Percentiles rank a stretch among this genome's conserved stretches.
Conservation (phyloP, 2,329 filamentous ascomycete genomes). For the Aspergillus floridensis region DNA sequence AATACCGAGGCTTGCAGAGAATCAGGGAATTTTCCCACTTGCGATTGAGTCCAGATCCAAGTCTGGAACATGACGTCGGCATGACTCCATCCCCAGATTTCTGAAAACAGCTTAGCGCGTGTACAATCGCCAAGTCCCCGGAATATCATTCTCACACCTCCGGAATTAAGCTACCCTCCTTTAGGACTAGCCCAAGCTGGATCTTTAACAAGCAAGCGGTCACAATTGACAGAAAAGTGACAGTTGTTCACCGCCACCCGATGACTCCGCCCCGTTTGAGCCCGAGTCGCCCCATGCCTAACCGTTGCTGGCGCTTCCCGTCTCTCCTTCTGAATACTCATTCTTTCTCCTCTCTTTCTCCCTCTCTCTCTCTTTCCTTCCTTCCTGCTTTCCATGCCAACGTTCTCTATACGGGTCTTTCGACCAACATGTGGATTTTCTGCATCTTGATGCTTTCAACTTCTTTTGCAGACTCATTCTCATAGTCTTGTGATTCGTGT, state of each 20-base stretch:
- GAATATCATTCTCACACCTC: slow-evolving; percentile 9
- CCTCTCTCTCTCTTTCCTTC: neutral
- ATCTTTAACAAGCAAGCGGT: slow-evolving; percentile 11
- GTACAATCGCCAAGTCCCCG: neutral
- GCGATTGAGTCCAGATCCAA: neutral
- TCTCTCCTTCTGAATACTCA: neutral
- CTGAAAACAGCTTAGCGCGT: neutral
- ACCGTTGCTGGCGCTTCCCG: neutral
- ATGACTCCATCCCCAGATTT: neutral
- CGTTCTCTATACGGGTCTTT: slow-evolving; percentile 12
- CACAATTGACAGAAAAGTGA: neutral
- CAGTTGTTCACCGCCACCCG: slow-evolving; percentile 19
- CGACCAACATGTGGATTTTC: slow-evolving; percentile 23
- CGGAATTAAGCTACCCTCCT: neutral
- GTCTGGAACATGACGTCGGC: slow-evolving; percentile 2
- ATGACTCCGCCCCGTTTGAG: slow-evolving; percentile 13
- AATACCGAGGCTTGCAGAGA: neutral
- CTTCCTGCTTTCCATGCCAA: slow-evolving; percentile 12
- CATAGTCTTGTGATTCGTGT: slow-evolving; percentile 8
- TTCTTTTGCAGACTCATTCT: neutral
- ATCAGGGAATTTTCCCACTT: neutral
- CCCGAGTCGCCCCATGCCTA: neutral
- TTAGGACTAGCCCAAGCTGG: neutral
- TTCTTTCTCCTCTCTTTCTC: neutral
- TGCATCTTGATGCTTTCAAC: slow-evolving; percentile 4